Base-by-base conservation (phyloP, 2,329 filamentous ascomycete genomes). In the Fusarium sp. region DNA sequence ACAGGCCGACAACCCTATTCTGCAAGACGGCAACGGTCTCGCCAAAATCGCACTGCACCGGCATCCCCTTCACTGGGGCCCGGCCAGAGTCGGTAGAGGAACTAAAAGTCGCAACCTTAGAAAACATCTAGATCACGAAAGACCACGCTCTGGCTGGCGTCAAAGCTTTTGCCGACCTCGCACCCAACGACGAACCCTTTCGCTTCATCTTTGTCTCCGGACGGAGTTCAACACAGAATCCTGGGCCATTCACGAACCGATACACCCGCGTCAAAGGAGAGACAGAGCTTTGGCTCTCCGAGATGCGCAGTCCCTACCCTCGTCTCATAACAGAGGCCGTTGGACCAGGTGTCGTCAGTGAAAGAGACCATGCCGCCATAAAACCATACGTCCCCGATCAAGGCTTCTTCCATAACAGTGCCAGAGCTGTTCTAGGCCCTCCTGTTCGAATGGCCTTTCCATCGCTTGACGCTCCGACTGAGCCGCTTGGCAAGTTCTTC, bases 131-230 rank as follows among this genome's bases (percentile, higher is more conserved):
- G n/a, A 74, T 75, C 14, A 72, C 73, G 5, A 75, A 56, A 58
- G 68, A 72, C 6, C 70, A 67, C 8, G 25, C 74, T 3, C 18
- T 75, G 13, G 68, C 70, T 36, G 74, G 69, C 1, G 74, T 61
- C 18, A 42, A 69, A 16, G 70, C 74, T 4, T 71, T 75, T 18
- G 47, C 70, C 6, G 45, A 60, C 11, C 50, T 75, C 6, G 52
- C 65, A 7, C 62, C 70, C 20, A n/a, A 38, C 20, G 27, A 65
- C 2, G 60, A 76, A 5, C 65, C 74, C 7, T 75, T 75, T 33
- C 68, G 65, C 7, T 75, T 75, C 22, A 58, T 75, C 25, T 75
- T 68, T 14, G 70, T 75, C 18, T 75, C 74, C 13, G 63, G 59
- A 5, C n/a, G 50, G 6, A 57, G 73, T 4, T 62, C 74, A 2